These are phyloP conservation scores for Aspergillus saccharolyticus DNA, from an alignment of 495 filamentous ascomycete species.

Conservation along the genomic window DNA sequence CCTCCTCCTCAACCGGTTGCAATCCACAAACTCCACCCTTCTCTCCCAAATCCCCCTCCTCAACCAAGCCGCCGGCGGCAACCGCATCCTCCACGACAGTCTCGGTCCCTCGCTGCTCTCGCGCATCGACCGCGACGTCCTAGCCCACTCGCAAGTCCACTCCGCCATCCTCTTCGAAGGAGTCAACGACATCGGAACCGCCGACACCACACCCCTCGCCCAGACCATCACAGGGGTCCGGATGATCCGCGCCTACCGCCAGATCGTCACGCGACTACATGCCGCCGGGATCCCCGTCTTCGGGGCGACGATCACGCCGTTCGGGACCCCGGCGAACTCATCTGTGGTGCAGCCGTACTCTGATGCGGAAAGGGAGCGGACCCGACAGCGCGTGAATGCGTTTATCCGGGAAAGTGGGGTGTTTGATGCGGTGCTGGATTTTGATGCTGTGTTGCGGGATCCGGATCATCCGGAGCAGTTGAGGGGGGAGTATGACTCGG, in stretches of 20 bases:
- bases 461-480: conserved; percentile 39
- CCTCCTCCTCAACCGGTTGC: conserved; percentile 52
- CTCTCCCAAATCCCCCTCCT: conserved; percentile 43
- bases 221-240: conserved; percentile 48
- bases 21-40: conserved; percentile 30
- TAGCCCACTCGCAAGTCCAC: conserved; percentile 50
- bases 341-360: conserved; percentile 43
- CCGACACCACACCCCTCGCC: conserved; percentile 36
- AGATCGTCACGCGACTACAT: conserved; percentile 55
- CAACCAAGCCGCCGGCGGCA: conserved; percentile 73
- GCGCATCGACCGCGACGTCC: conserved; percentile 60
- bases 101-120: conserved; percentile 57
- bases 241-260: conserved; percentile 52
- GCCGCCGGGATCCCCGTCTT: conserved; percentile 52
- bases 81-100: conserved; percentile 58
- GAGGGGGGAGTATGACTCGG: conserved; percentile 52
- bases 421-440: conserved; percentile 63
- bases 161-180: conserved; percentile 69
- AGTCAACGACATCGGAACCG: conserved; percentile 66
- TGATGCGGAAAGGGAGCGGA: conserved; percentile 49
- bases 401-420: conserved; percentile 55
- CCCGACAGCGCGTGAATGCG: conserved; percentile 54
- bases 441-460: conserved; percentile 54
- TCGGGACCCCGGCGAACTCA: conserved; percentile 41
- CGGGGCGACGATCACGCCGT: conserved; percentile 66